Percentiles rank a stretch among this genome's conserved stretches.
These are phyloP conservation scores for Picea glauca DNA, from an alignment of 75 land plant species.

Conservation along the genomic window DNA sequence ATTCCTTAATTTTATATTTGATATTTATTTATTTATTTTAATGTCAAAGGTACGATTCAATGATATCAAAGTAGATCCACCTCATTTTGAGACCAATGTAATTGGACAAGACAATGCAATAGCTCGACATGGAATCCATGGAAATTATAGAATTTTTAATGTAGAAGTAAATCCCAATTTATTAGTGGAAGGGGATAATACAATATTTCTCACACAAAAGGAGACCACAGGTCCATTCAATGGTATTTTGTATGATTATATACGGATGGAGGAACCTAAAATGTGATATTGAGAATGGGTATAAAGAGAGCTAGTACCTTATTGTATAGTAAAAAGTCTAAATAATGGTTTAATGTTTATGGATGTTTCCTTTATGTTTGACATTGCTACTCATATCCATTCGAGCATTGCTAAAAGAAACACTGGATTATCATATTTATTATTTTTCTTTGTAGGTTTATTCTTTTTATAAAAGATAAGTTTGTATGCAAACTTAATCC, in stretches of 20 bases:
- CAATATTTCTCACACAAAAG: slow-evolving; percentile 55
- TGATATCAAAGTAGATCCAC: slow-evolving; percentile 22
- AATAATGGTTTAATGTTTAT: too few relatives aligned
- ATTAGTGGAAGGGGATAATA: slow-evolving; percentile 49
- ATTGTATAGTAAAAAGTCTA: too few relatives aligned
- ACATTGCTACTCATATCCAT: too few relatives aligned
- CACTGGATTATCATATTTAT: too few relatives aligned
- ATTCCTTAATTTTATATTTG: background rate
- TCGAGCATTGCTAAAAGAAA: too few relatives aligned
- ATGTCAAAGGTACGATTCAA: slow-evolving; percentile 51
- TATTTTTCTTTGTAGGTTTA: too few relatives aligned
- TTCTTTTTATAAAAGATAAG: too few relatives aligned
- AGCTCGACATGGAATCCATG: slow-evolving; percentile 84
- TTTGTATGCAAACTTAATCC: too few relatives aligned
- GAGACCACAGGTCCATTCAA: slow-evolving; percentile 46
- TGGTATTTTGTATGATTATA: slow-evolving; percentile 76
- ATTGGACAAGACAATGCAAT: slow-evolving; percentile 74
- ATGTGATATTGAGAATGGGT: background rate
- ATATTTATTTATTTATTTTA: background rate
- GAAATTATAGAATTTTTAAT: slow-evolving; percentile 43
- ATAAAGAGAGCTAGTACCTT: too few relatives aligned
- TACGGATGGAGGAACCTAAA: slow-evolving; percentile 64
- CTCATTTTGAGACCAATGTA: slow-evolving; percentile 41
- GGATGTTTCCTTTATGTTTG: too few relatives aligned
- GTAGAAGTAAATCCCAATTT: slow-evolving; percentile 22